A percentile compares a stretch with the other conserved stretches of the same genome.
phyloP scores from a whole-genome alignment of 495 filamentous ascomycete genomes.

The Venustampulla echinocandica region DNA sequence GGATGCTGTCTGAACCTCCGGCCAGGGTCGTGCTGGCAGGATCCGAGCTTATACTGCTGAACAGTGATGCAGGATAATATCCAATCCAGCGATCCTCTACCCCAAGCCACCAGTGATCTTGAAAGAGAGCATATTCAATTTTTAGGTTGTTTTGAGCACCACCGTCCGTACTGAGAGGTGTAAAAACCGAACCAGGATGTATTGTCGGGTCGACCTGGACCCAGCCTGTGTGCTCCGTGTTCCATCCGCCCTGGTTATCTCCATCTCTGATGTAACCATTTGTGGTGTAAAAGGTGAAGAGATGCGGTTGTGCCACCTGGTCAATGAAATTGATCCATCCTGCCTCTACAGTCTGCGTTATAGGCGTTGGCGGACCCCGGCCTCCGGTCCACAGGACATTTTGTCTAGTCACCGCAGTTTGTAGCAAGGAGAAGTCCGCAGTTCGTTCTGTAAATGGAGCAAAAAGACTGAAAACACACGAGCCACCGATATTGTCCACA shows the following conservation, averaged over 20 bases:
- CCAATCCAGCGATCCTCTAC: constrained; percentile 23
- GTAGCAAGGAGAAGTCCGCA: constrained; percentile 25
- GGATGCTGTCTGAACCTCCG: constrained; percentile 13
- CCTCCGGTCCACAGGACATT: not conserved
- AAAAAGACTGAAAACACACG: constrained; percentile 20
- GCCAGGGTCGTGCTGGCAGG: constrained; percentile 15
- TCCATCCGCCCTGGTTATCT: constrained; percentile 24
- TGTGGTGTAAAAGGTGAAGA: constrained; percentile 26
- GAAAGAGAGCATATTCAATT: constrained; percentile 19
- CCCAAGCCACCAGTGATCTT: constrained; percentile 26
- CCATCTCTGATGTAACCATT: constrained; percentile 16
- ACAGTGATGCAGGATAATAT: constrained; percentile 21
- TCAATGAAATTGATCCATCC: constrained; percentile 25
- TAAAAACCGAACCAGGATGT: constrained; percentile 22
- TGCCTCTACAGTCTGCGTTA: constrained; percentile 23
- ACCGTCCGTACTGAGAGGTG: constrained; percentile 8
- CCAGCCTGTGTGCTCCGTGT: constrained; percentile 22
- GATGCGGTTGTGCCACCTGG: constrained; percentile 17
- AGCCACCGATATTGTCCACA: constrained; percentile 20
- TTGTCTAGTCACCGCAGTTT: constrained; percentile 18
- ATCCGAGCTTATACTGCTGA: not conserved
- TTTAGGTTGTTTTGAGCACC: constrained; percentile 22
- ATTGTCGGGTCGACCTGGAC: constrained; percentile 19
- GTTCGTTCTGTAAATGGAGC: constrained; percentile 10
- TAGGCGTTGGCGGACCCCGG: not conserved